A percentile compares a stretch with the other conserved stretches of the same genome.
These are phyloP conservation scores for Arthroderma sp. DNA, from an alignment of 2,329 filamentous ascomycete species.

Conservation along the genomic window DNA sequence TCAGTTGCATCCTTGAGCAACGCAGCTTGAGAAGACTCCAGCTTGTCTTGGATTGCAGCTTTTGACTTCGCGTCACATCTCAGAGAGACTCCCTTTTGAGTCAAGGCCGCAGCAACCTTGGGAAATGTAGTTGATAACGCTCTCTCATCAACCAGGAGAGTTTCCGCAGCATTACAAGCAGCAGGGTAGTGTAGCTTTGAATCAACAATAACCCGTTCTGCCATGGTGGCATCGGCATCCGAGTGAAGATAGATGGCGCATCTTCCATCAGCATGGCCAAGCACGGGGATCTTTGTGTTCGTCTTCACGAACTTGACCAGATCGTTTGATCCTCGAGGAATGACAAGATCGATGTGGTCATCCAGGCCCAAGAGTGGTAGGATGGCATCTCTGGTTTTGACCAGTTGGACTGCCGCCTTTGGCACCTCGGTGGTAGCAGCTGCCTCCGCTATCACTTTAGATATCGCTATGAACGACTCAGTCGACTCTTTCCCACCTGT, in stretches of 20 bases:
- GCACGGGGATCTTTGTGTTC: slow-evolving; percentile 83
- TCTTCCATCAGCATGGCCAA: slow-evolving; percentile 90
- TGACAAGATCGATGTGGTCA: slow-evolving; percentile 82
- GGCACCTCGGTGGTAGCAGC: slow-evolving; percentile 64
- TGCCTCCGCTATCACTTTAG: slow-evolving; percentile 67
- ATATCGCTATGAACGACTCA: slow-evolving; percentile 87
- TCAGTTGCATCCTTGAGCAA: slow-evolving; percentile 54
- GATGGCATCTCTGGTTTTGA: slow-evolving; percentile 84
- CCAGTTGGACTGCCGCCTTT: slow-evolving; percentile 78
- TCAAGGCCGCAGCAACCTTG: slow-evolving; percentile 57
- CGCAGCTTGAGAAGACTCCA: slow-evolving; percentile 34
- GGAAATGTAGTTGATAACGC: slow-evolving; percentile 59
- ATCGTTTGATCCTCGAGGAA: slow-evolving; percentile 82
- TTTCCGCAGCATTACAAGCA: slow-evolving; percentile 91
- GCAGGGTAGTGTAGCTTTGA: slow-evolving; percentile 91
- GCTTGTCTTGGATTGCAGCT: slow-evolving; percentile 43
- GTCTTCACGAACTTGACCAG: slow-evolving; percentile 82
- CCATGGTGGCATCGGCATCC: slow-evolving; percentile 61
- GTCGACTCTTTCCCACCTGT: slow-evolving; percentile 88
- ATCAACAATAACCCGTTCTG: slow-evolving; percentile 68
- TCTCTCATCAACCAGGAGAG: slow-evolving; percentile 67
- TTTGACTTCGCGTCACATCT: slow-evolving; percentile 65
- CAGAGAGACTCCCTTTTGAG: slow-evolving; percentile 65
- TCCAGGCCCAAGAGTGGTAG: slow-evolving; percentile 78
- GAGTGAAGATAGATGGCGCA: slow-evolving; percentile 76